Base-by-base conservation (phyloP, 306 rosid genomes). In the Begonia masoniana region DNA sequence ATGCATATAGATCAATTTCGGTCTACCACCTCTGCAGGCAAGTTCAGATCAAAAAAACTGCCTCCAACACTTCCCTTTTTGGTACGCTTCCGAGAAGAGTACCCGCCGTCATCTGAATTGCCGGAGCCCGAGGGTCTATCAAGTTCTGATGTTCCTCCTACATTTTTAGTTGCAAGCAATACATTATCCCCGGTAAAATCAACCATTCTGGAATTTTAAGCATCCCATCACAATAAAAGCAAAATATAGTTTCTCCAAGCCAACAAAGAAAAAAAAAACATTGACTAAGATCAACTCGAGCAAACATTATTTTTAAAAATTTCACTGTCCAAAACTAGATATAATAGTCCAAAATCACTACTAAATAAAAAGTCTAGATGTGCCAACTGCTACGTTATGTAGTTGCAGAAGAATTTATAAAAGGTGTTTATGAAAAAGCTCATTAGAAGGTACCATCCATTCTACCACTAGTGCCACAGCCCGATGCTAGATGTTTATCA, bases 21-120 rank as follows among this genome's bases (percentile, higher is more conserved):
- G 79, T 89, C 94, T 52, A 82, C 68, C 59, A 74, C 60, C 70
- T 78, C 96, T 21, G 95, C 95, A 17, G 99, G 99, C 75, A 92
- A 79, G 83, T 92, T 92, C 46, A 92, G 78, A 69, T 92, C 96
- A 78, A 92, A 85, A 73, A 78, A 71, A 58, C 73, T 84, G 63
- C 75, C 82, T 43, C 78, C 77, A 55, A 67, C 59, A 52, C 68
- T 76, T 4, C 77, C 92, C 64, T 71, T 80, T 73, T 79, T 75
- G 64, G 99, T 73, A 47, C 96, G 99, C 73, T 92, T 92, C 11
- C 72, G 78, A 47, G 94, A 77, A 46, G 78, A 62, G 66, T 62
- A 61, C 58, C 75, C 77, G 7, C 69, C 68, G 54, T 83, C 93
- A 12, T 69, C 92, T 35, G 93, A 77, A 71, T 84, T 75, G 57